phyloP scores from a whole-genome alignment of 192 early-diverging fungal species.

The Rhizoclosmatium sp. region DNA sequence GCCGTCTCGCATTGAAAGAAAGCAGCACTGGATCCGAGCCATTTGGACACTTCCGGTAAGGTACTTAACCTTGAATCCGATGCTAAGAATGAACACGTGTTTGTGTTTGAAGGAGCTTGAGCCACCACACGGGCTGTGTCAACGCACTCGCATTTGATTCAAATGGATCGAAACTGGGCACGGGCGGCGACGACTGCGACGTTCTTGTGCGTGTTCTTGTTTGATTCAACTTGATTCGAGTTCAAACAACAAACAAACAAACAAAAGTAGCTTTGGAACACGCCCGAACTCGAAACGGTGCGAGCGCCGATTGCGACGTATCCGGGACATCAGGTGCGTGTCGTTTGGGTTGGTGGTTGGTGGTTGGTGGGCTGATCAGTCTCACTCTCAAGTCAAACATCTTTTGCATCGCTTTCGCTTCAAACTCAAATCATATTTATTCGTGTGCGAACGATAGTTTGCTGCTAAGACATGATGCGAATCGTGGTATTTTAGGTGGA shows the following conservation, averaged over 20 bases:
- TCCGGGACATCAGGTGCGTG: neutral
- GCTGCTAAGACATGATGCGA: neutral
- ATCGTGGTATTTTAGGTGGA: neutral
- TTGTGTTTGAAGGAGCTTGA: conserved; percentile 6
- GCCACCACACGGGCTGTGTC: conserved; percentile 34
- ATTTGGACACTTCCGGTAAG: too few relatives aligned
- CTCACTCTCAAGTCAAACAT: conserved; percentile 26
- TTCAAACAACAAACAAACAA: neutral
- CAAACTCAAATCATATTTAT: conserved; percentile 22
- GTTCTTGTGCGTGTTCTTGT: conserved; percentile 6
- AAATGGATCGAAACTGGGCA: conserved; percentile 27
- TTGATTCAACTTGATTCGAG: neutral
- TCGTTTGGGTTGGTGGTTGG: neutral
- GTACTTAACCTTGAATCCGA: too few relatives aligned
- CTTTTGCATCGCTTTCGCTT: conserved; percentile 34
- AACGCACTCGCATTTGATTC: conserved; percentile 33
- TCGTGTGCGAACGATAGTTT: conserved; percentile 35
- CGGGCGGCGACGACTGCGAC: conserved; percentile 64
- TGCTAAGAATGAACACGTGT: neutral
- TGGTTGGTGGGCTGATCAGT: neutral
- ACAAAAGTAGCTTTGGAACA: conserved; percentile 9
- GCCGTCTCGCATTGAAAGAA: too few relatives aligned
- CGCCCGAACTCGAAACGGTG: neutral
- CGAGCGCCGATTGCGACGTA: neutral
- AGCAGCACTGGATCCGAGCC: too few relatives aligned